Base-by-base conservation (phyloP, 2,329 filamentous ascomycete genomes). In the Ophiostoma angusticollis region DNA sequence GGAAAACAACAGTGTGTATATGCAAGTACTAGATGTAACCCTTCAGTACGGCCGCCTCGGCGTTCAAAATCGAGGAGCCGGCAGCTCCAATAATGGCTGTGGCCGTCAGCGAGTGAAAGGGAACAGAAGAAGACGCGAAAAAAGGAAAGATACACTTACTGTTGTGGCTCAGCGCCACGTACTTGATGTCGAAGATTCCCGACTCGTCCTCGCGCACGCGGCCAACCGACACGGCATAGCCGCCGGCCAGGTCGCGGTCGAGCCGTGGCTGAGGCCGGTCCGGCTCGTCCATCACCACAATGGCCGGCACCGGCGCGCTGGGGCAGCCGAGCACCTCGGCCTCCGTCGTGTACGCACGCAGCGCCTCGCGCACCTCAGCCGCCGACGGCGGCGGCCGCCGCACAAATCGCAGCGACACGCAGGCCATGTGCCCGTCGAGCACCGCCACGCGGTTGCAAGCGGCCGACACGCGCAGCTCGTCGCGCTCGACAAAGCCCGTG, bases 361-460 rank as follows among this genome's bases (percentile, higher is more conserved):
- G 67, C 2, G 85, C 87, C 51, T 74, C 68, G 59, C 80, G 82
- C 50, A 93, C 84, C 46, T 84, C 68, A 50, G 85, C 80, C 0
- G 78, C 80, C 19, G 67, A 74, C 4, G 89, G 89, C 5, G 78
- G 64, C 2, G 84, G 83, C 27, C 80, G 74, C 51, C 76, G 76
- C 56, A 75, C 74, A 60, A 96, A 96, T 40, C 75, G 71, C 46
- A 96, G 67, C 7, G 84, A 91, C 9, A 96, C 85, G 55, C 87
- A 95, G n/a, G 84, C 87, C 40, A 81, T 93, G 64, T 96, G 91
- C 31, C 91, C 91, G 56, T 96, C 89, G 42, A 94, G 74, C 14
- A 96, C 91, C n/a, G 86, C 74, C 3, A 96, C 91, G 45, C 91
- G 78, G 55, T 91, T 96, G 65, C 91, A 96, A 3, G 87, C 78